Evolutionary conservation across 257 asterid genomes (phyloP).

Genomic region (Rhazya stricta): DNA sequence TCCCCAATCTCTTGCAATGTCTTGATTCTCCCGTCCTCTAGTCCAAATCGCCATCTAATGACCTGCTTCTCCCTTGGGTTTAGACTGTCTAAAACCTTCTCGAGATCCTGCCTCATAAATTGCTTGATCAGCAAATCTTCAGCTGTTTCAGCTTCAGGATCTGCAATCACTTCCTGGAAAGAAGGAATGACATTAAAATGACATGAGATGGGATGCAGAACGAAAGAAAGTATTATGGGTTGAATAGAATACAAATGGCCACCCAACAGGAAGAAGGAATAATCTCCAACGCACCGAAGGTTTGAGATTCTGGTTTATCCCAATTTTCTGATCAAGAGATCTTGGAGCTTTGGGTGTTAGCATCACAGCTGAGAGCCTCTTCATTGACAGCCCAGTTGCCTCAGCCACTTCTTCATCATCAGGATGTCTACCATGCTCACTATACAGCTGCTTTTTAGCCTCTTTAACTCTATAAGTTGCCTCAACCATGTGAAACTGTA

Average conservation of each 20-base stretch:
- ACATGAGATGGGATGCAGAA: not conserved
- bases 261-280: conserved; percentile 1
- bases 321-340: conserved; percentile 89
- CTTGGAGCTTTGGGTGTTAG: conserved; percentile 83
- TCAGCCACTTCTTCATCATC: conserved; percentile 70
- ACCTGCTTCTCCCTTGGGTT: conserved; percentile 81
- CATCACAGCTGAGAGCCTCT: conserved; percentile 72
- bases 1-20: conserved; percentile 94
- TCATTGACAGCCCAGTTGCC: conserved; percentile 86
- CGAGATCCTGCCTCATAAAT: conserved; percentile 73
- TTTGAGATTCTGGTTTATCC: conserved; percentile 66
- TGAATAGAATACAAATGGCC: not conserved
- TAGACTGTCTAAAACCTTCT: conserved; percentile 63
- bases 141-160: conserved; percentile 78
- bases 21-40: conserved; percentile 78
- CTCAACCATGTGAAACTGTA: conserved; percentile 89
- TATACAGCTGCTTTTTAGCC: conserved; percentile 70
- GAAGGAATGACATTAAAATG: not conserved
- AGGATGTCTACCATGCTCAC: conserved; percentile 67
- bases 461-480: conserved; percentile 90
- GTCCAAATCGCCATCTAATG: conserved; percentile 72
- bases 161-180: conserved; percentile 69
- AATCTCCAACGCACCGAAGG: conserved; percentile 52
- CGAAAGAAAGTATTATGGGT: not conserved
- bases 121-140: conserved; percentile 73